Percentiles rank a stretch among this genome's conserved stretches.
phyloP scores from a whole-genome alignment of 2,329 filamentous ascomycete genomes.

The Chaetothyriales sp. region DNA sequence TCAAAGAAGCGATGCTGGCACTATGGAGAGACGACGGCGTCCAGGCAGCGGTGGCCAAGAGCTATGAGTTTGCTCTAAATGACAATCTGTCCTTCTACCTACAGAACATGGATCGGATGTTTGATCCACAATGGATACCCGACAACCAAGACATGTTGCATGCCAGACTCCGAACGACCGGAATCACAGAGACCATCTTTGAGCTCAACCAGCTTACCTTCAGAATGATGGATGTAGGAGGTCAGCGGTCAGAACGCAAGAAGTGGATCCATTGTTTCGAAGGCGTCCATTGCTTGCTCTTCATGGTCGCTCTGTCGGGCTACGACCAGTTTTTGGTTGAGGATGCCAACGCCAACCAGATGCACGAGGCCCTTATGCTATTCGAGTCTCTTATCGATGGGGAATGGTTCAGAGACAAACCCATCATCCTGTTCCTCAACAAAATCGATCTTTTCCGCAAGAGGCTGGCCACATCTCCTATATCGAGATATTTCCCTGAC shows the following conservation, averaged over 20 bases:
- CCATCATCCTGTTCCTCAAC: conserved; percentile 72
- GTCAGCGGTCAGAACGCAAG: conserved; percentile 37
- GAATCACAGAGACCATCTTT: conserved; percentile 90
- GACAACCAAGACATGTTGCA: conserved; percentile 90
- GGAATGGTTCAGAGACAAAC: conserved; percentile 70
- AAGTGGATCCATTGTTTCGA: conserved; percentile 71
- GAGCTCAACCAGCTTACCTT: conserved; percentile 84
- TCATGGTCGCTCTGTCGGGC: conserved; percentile 86
- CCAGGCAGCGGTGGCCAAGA: conserved; percentile 73
- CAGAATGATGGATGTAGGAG: conserved; percentile 91
- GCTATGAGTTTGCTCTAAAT: conserved; percentile 91
- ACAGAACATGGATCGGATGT: conserved; percentile 58
- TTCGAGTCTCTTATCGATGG: conserved; percentile 78
- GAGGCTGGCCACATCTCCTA: conserved; percentile 56
- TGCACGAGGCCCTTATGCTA: conserved; percentile 76
- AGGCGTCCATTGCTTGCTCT: conserved; percentile 80
- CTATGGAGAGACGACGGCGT: conserved; percentile 77
- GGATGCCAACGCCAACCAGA: conserved; percentile 91
- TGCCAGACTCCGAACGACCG: conserved; percentile 77
- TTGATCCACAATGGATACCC: conserved; percentile 64
- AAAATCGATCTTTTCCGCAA: conserved; percentile 76
- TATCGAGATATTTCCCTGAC: conserved; percentile 62
- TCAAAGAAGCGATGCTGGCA: conserved; percentile 60
- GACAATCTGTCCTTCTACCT: conserved; percentile 93
- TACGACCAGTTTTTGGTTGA: conserved; percentile 95